Evolutionary conservation across 805 yeast genomes (phyloP), one percentile per base, ranked within the genome.

Genomic region (Nakazawaea ishiwadae): DNA sequence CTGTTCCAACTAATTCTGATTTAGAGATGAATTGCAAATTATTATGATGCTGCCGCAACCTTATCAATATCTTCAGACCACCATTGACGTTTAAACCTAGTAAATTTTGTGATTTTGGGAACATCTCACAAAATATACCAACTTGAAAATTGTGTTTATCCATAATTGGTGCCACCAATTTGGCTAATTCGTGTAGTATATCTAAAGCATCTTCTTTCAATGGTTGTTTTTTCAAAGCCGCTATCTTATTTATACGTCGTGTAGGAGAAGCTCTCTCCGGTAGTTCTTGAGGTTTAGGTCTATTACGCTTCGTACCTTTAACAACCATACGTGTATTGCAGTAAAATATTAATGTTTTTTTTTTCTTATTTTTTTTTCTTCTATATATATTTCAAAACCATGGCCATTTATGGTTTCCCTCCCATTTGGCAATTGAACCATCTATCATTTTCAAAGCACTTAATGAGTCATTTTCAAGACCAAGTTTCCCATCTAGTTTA

Each of bases 1-100:
- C 75, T 0, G 96, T 88, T 1, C 89, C 96, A 19, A 90, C 55
- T 2, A 90, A 62, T 38, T 79, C 79, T 3, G 78, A 70, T 59
- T 81, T 63, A 1, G 89, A 81, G 15, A 79, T 56, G 56, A 90
- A 89, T 43, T 54, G 51, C 24, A 51, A 51, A 19, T 68, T 69
- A 50, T 83, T 75, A 16, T 63, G 58, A 5, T 79, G 75, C 23
- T 73, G 71, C 43, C 98, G 66, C 27, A 91, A 63, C 44, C 97
- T 59, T 9, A 91, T 54, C 55, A 82, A 71, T 15, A 91, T 79
- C 56, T 83, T 84, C 45, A 65, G 65, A 1, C 98, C 98, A 5
- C 62, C 61, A 55, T 87, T 87, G 6, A 88, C 88, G 58, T 91
- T 91, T 48, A 89, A 62, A 0, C 98, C 98, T 10, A 90, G 62